These are phyloP conservation scores for Beta lomatogona DNA, from an alignment of 179 eudicot genomes.

Conservation along the genomic window DNA sequence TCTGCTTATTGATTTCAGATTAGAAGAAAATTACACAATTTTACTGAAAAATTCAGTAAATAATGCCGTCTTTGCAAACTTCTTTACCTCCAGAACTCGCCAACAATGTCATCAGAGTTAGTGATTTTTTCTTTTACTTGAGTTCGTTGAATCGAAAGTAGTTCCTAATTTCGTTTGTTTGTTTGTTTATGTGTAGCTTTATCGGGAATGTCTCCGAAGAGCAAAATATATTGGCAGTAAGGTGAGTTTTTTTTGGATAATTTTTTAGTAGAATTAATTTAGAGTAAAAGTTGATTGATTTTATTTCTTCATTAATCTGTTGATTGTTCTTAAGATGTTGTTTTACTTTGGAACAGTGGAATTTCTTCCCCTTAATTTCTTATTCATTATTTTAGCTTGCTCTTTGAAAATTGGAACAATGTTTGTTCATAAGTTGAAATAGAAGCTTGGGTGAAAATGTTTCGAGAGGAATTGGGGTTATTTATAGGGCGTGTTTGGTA, in stretches of 20 bases:
- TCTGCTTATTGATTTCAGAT: background rate
- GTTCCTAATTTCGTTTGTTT: background rate
- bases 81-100: constrained; percentile 94
- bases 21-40: background rate
- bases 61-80: constrained; percentile 43
- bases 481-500: too few species aligned
- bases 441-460: too few species aligned
- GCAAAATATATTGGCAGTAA: constrained; percentile 70
- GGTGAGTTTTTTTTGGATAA: constrained; percentile 37
- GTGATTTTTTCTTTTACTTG: constrained; percentile 10
- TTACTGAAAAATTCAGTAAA: background rate
- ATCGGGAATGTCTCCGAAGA: constrained; percentile 84
- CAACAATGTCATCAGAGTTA: constrained; percentile 69
- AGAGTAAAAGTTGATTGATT: background rate
- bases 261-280: background rate
- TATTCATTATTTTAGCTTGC: too few species aligned
- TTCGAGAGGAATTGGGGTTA: too few species aligned
- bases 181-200: constrained; percentile 46
- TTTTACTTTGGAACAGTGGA: too few species aligned
- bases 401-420: too few species aligned
- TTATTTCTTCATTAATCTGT: too few species aligned
- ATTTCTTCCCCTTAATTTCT: too few species aligned
- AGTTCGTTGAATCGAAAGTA: background rate
- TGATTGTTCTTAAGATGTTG: too few species aligned
- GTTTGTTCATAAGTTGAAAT: too few species aligned